Base-by-base conservation (phyloP, 768 basidiomycete species). In the Trametes cinnabarina region DNA sequence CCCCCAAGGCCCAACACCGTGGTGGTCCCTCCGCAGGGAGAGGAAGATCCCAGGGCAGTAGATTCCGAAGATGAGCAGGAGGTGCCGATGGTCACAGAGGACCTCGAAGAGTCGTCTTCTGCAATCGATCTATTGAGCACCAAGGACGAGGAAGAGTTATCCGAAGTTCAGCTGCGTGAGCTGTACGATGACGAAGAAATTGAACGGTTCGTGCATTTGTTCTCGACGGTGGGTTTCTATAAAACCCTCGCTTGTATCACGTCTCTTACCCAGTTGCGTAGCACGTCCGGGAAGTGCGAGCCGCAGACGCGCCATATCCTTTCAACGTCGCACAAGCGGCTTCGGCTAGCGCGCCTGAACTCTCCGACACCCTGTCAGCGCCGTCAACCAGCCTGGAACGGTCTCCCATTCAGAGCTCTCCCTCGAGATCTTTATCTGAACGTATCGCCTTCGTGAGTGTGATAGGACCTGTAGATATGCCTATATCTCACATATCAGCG, bases 171-270 rank as follows among this genome's bases (percentile, higher is more conserved):
- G 63, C 73, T 88, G 19, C 74, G 87, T 39, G 77, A 82, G 39
- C 63, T 83, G 25, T 87, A 82, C 59, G 85, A 88, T 23, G 77
- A 81, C 51, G 84, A 86, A 66, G 85, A 87, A 71, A 80, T 86
- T 14, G 77, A 83, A 15, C 73, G 83, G 25, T 87, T 84, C 66
- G 70, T 88, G 26, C 66, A 72, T 42, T 66, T 87, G n/a, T 88
- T 88, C 69, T 81, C 84, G 40, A 74, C 77, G 34, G 86, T 86
- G 65, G 67, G 79, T n/a, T n/a, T n/a, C n/a, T n/a, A n/a, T n/a
- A n/a, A n/a, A n/a, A n/a, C n/a, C n/a, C n/a, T n/a, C n/a, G n/a
- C n/a, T n/a, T n/a, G n/a, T n/a, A n/a, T n/a, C n/a, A n/a, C n/a
- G n/a, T n/a, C n/a, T n/a, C n/a, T n/a, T n/a, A n/a, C n/a, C n/a